Base-by-base conservation (phyloP, 1,284 basidiomycete genomes). In the Ustilago curta region DNA sequence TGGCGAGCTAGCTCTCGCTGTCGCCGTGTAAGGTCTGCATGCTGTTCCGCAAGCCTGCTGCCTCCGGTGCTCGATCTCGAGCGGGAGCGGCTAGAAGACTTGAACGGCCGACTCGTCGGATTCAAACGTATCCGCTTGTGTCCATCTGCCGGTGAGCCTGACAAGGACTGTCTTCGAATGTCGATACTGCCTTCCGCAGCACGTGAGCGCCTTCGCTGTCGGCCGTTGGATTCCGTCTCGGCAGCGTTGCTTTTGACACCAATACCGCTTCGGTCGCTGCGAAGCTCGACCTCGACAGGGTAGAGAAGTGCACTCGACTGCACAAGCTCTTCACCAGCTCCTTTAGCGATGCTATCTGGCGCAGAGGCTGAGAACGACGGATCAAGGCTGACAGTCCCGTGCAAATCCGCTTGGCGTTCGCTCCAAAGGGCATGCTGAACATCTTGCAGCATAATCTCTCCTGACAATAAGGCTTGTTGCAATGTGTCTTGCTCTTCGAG, bases 221-320 rank as follows among this genome's bases (percentile, higher is more conserved):
- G 39, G 8, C 11, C 29, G 29, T 21, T 35, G 0, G 18, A 2
- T 8, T 18, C 37, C 4, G 11, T 16, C 1, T 48, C 39, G 2
- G 49, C 7, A 21, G 12, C 4, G 4, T 31, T 11, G 16, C 43
- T 11, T 6, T 60, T 52, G 16, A 45, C 35, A 14, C 65, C 65
- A 9, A 68, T 61, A 0, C 65, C 65, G 19, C 50, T 19, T 11
- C 65, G 53, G 27, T 50, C 55, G 11, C 3, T 53, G 29, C 65
- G 65, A 9, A 58, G 59, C 49, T 68, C 59, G 19, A 68, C 50
- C 40, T 61, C 42, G n/a, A 68, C 55, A 18, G 65, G 65, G 18
- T 68, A 57, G 1, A 68, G 55, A 27, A 68, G 43, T 0, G 55
- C 65, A 8, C 53, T 44, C 6, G 59, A 58, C n/a, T 35, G 43